Percentiles rank a stretch among this genome's conserved stretches.
Evolutionary conservation across 1,284 basidiomycete genomes (phyloP).

Genomic region (Pascua sp.): DNA sequence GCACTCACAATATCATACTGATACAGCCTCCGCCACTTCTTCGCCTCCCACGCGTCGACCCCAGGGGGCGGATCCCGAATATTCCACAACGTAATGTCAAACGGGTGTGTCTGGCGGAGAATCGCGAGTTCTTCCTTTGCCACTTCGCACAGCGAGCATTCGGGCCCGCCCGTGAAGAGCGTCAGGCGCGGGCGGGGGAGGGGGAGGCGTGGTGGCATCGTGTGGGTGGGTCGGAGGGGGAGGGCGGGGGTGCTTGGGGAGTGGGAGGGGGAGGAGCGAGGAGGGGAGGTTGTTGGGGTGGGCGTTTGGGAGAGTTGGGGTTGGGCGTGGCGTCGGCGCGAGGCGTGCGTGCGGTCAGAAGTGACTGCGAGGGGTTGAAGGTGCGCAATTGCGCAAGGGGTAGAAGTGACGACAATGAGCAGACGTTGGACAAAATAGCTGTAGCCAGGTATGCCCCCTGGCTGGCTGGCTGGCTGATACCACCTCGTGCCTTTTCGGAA

Average conservation of each 20-base stretch:
- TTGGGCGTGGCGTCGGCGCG: too few species aligned
- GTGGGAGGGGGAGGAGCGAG: background rate
- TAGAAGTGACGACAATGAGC: background rate
- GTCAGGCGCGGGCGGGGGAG: conserved; percentile 42
- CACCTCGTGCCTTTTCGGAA: too few species aligned
- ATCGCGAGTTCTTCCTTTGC: conserved; percentile 40
- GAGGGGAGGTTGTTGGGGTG: background rate
- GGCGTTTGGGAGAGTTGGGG: too few species aligned
- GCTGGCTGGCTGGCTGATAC: too few species aligned
- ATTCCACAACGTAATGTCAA: conserved; percentile 41
- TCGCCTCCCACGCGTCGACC: conserved; percentile 29
- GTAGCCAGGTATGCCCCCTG: background rate
- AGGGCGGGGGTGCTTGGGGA: background rate
- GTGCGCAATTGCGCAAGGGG: too few species aligned
- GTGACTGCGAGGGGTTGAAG: too few species aligned
- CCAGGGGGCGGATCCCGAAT: conserved; percentile 43
- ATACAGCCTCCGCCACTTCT: conserved; percentile 44
- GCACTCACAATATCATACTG: conserved; percentile 47
- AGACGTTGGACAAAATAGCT: background rate
- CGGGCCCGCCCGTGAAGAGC: conserved; percentile 48
- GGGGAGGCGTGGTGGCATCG: conserved; percentile 36
- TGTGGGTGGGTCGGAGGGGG: background rate
- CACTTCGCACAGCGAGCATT: conserved; percentile 48
- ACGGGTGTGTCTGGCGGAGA: conserved; percentile 36
- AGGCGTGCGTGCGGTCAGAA: too few species aligned